A percentile compares a stretch with the other conserved stretches of the same genome.
Conservation (phyloP, 768 basidiomycete genomes). For the Agaricus sinodeliciosus region DNA sequence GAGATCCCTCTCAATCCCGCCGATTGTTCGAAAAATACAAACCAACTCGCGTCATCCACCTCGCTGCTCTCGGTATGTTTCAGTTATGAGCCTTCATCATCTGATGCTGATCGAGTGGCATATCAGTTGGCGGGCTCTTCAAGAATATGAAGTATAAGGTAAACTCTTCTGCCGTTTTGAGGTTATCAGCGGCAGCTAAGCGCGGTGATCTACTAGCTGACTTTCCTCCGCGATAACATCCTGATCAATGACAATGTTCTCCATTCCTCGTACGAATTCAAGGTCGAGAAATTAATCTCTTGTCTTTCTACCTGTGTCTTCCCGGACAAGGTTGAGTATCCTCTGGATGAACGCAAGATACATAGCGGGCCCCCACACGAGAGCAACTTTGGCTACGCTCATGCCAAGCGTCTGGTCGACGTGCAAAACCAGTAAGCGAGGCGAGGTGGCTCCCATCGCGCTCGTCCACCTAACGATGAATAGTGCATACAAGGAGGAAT, state of each 20-base stretch:
- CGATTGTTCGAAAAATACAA: conserved; percentile 84
- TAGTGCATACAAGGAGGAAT: conserved; percentile 95
- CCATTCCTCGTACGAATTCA: conserved; percentile 59
- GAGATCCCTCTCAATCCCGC: conserved; percentile 63
- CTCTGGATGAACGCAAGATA: conserved; percentile 88
- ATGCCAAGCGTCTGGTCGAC: conserved; percentile 94
- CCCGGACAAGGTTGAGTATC: conserved; percentile 92
- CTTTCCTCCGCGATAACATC: conserved; percentile 91
- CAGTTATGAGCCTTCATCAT: background rate
- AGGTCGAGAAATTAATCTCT: conserved; percentile 77
- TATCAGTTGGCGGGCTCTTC: conserved; percentile 93
- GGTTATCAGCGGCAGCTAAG: background rate
- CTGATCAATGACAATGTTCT: conserved; percentile 95
- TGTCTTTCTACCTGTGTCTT: conserved; percentile 97
- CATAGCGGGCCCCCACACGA: conserved; percentile 89
- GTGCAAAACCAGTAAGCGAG: conserved; percentile 81
- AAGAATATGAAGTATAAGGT: conserved; percentile 95
- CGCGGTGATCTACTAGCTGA: conserved; percentile 43
- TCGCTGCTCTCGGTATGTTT: conserved; percentile 81
- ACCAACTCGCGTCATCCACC: conserved; percentile 94
- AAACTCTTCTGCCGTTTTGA: conserved; percentile 8
- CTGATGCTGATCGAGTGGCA: conserved; percentile 5
- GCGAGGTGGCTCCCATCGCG: conserved; percentile 16
- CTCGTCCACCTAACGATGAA: background rate
- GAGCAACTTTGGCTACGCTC: conserved; percentile 95